Conservation (phyloP, 257 asterid genomes). For the Solanum corneliomulleri region DNA sequence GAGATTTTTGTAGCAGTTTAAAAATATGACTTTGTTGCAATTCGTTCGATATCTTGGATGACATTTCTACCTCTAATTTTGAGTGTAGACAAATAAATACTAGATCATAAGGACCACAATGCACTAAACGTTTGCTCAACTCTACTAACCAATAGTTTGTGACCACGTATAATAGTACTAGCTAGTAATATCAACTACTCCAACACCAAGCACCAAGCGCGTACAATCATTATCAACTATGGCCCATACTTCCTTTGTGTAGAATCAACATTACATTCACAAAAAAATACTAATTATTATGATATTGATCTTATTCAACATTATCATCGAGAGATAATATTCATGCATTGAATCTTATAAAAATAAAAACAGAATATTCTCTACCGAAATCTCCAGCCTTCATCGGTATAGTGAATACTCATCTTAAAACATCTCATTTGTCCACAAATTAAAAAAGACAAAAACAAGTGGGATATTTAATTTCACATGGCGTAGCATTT, state of each 20-base stretch:
- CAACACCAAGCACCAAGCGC: background rate
- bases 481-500: background rate
- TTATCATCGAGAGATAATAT: no score
- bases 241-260: background rate
- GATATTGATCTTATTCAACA: no score
- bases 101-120: background rate
- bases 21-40: no score
- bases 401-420: background rate
- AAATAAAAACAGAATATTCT: background rate
- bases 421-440: background rate
- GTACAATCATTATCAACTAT: background rate
- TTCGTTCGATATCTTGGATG: fast-evolving
- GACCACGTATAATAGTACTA: background rate
- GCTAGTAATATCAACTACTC: background rate
- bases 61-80: no score
- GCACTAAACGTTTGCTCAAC: background rate
- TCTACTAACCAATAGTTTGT: background rate
- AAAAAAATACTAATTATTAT: no score
- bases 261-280: background rate
- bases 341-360: background rate
- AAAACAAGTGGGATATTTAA: background rate
- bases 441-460: background rate
- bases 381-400: background rate
- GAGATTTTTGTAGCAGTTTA: no score
- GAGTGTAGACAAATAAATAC: no score